Evolutionary conservation across 441 rosid species (phyloP).

Genomic region (Aleurites moluccanus): DNA sequence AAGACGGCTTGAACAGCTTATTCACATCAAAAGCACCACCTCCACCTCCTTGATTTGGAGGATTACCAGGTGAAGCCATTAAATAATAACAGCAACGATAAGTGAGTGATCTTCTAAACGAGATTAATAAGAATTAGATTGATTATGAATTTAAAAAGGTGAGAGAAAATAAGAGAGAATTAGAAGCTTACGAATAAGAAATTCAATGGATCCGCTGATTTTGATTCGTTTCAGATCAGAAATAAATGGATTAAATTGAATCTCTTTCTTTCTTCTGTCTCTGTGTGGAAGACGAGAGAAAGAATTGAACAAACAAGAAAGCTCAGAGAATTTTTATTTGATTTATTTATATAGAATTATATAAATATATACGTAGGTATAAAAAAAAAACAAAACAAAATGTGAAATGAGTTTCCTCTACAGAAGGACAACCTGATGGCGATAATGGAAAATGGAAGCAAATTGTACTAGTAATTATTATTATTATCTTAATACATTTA

Average conservation of each 20-base stretch:
- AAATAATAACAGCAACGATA: conserved; percentile 1
- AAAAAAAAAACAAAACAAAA: too few relatives aligned
- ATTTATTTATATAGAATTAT: too few relatives aligned
- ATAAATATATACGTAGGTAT: not conserved
- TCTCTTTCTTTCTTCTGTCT: not conserved
- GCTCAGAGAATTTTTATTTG: not conserved
- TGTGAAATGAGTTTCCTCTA: not conserved
- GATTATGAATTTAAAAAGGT: not conserved
- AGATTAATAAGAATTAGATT: not conserved
- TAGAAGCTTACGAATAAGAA: conserved; percentile 20
- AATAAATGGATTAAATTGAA: not conserved
- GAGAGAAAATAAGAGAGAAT: not conserved
- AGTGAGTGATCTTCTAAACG: conserved; percentile 13
- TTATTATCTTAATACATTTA: not conserved
- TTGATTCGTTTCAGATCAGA: conserved; percentile 15
- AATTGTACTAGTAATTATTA: too few relatives aligned
- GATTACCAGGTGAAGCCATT: conserved; percentile 42
- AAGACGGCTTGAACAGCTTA: conserved; percentile 44
- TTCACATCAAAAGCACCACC: conserved; percentile 34
- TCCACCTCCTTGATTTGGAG: conserved; percentile 23
- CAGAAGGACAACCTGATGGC: conserved; percentile 14
- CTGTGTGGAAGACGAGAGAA: conserved; percentile 2
- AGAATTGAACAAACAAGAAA: not conserved
- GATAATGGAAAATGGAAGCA: not conserved
- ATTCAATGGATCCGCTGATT: conserved; percentile 17